These are phyloP conservation scores for Allantophomopsis cytisporea DNA, from an alignment of 2,329 filamentous ascomycete genomes.

Conservation along the genomic window DNA sequence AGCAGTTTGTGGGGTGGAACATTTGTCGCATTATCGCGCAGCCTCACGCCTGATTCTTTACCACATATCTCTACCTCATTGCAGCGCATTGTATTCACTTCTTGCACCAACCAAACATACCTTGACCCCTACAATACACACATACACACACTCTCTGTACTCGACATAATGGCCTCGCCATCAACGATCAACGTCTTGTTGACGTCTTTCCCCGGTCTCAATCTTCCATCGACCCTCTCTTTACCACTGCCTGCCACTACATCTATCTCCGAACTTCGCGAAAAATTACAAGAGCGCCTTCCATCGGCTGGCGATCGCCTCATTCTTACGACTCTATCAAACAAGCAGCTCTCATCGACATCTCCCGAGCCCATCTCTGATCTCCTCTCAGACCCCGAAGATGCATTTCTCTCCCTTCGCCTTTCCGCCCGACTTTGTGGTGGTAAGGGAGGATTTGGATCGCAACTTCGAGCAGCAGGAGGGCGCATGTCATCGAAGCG, in stretches of 20 bases:
- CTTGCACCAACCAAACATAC: no score
- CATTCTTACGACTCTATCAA: conserved; percentile 70
- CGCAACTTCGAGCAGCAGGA: conserved; percentile 88
- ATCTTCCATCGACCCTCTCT: conserved; percentile 68
- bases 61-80: neutral
- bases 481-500: conserved; percentile 92
- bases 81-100: no score
- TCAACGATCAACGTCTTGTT: conserved; percentile 67
- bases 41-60: neutral
- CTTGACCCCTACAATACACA: no score
- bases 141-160: no score
- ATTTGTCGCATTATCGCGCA: no score
- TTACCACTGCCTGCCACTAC: conserved; percentile 57
- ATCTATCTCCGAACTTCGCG: conserved; percentile 53
- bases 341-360: conserved; percentile 48
- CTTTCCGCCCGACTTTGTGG: conserved; percentile 70
- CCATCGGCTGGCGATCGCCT: conserved; percentile 45
- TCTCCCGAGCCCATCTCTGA: conserved; percentile 43
- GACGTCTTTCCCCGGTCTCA: conserved; percentile 70
- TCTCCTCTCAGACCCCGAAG: conserved; percentile 39
- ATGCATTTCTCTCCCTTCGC: conserved; percentile 70
- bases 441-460: conserved; percentile 96
- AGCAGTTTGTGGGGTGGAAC: no score
- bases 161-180: conserved; percentile 12
- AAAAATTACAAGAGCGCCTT: conserved; percentile 45